Evolutionary conservation across 2,329 filamentous ascomycete species (phyloP).

Genomic region (Pezizomycotina sp.): DNA sequence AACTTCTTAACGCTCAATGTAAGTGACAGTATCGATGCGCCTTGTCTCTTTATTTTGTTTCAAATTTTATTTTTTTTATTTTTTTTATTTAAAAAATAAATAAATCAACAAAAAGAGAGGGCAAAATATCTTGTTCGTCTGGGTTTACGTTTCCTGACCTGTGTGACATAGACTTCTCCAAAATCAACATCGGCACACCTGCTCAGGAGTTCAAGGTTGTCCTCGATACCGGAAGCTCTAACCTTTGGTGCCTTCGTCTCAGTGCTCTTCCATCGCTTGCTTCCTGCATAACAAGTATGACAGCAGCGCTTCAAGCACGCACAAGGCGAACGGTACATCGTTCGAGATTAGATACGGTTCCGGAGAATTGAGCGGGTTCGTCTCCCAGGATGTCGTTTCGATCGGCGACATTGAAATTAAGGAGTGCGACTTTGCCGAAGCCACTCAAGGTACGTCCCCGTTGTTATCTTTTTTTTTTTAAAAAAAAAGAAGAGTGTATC

Average conservation of each 20-base stretch:
- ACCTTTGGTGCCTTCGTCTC: constrained; percentile 87
- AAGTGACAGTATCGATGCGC: background rate
- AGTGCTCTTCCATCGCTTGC: constrained; percentile 92
- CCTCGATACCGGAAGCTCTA: constrained; percentile 94
- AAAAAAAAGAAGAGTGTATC: no score
- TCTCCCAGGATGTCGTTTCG: constrained; percentile 69
- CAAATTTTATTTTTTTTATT: no score
- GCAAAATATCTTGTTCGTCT: no score
- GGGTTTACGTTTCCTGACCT: no score
- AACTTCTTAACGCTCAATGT: background rate
- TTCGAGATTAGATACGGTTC: constrained; percentile 96
- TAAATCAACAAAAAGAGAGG: no score
- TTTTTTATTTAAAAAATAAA: no score
- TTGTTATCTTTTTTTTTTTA: background rate
- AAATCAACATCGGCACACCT: constrained; percentile 81
- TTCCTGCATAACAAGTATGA: constrained; percentile 97
- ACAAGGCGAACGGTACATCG: constrained; percentile 79
- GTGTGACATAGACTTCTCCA: constrained; percentile 63
- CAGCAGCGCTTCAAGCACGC: constrained; percentile 70
- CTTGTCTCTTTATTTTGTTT: no score
- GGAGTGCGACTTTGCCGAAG: constrained; percentile 88
- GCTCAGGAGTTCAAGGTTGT: constrained; percentile 96
- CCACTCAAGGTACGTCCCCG: constrained; percentile 38
- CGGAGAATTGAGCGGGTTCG: constrained; percentile 79
- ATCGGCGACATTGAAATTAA: constrained; percentile 84